Percentiles rank a stretch among this genome's conserved stretches.
phyloP scores from a whole-genome alignment of 176 grass and related monocot genomes.

The Tillandsia leiboldiana region DNA sequence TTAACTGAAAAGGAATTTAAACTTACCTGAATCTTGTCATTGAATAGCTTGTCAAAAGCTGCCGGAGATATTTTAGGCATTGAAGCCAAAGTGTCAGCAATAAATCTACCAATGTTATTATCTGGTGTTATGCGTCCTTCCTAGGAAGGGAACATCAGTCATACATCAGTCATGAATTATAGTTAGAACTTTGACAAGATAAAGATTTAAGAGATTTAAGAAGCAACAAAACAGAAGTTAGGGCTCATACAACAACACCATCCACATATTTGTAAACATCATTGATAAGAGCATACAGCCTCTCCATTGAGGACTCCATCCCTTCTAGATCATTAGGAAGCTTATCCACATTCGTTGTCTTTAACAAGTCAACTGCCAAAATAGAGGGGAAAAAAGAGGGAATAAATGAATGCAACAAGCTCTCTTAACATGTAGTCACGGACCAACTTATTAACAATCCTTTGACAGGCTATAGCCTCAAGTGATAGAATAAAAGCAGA shows the following conservation, averaged over 20 bases:
- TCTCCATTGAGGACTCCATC: conserved; percentile 87
- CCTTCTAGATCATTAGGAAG: conserved; percentile 86
- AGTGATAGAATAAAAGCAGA: neutral
- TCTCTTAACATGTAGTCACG: no score
- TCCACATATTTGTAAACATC: conserved; percentile 92
- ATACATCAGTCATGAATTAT: neutral
- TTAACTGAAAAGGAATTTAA: neutral
- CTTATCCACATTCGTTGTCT: conserved; percentile 70
- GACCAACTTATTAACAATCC: neutral
- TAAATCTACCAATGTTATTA: conserved; percentile 64
- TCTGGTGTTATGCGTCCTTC: conserved; percentile 54
- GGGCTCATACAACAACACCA: conserved; percentile 65
- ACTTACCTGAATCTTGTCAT: conserved; percentile 81
- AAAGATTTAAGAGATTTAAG: neutral
- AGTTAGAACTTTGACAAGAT: neutral
- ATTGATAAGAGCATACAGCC: conserved; percentile 63
- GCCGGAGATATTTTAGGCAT: conserved; percentile 67
- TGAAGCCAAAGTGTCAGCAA: conserved; percentile 54
- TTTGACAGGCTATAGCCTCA: neutral
- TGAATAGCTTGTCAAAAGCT: conserved; percentile 84
- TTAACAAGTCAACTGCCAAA: conserved; percentile 61
- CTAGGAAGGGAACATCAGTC: conserved; percentile 22
- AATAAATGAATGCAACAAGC: neutral
- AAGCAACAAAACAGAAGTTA: neutral
- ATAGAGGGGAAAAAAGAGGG: neutral